A percentile compares a stretch with the other conserved stretches of the same genome.
These are phyloP conservation scores for Plasmodium gaboni DNA, from an alignment of 169 alveolate genomes.

Conservation along the genomic window DNA sequence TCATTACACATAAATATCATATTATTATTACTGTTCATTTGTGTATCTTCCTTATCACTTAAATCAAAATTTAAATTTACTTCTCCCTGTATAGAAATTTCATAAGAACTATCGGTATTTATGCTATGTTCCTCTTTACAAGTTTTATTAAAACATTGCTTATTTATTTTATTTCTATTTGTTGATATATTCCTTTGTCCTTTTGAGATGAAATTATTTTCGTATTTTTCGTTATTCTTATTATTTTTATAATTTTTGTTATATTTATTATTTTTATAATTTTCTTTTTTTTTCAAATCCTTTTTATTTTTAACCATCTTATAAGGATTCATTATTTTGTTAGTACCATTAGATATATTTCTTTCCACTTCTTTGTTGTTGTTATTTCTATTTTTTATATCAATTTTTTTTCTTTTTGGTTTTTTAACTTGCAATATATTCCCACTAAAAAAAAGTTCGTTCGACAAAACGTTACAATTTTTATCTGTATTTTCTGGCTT, in stretches of 20 bases:
- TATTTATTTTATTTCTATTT: too few species aligned
- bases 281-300: not conserved
- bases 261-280: not conserved
- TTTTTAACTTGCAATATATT: conserved; percentile 11
- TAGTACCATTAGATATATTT: not conserved
- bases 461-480: not conserved
- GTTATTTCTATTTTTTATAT: conserved; percentile 8
- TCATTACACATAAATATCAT: too few species aligned
- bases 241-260: not conserved
- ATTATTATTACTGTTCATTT: not conserved
- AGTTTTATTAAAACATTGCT: too few species aligned
- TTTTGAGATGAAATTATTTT: too few species aligned
- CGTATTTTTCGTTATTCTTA: not conserved
- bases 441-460: conserved; percentile 38
- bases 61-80: conserved; percentile 31
- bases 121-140: too few species aligned
- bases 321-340: not conserved
- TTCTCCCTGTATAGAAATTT: conserved; percentile 44
- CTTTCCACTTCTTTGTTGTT: not conserved
- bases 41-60: not conserved
- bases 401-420: not conserved
- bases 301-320: not conserved
- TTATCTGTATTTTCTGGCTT: conserved; percentile 9
- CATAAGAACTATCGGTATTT: not conserved
- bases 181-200: too few species aligned